These are phyloP conservation scores for Ceratobasidium sp. DNA, from an alignment of 1,284 basidiomycete genomes.

Conservation along the genomic window DNA sequence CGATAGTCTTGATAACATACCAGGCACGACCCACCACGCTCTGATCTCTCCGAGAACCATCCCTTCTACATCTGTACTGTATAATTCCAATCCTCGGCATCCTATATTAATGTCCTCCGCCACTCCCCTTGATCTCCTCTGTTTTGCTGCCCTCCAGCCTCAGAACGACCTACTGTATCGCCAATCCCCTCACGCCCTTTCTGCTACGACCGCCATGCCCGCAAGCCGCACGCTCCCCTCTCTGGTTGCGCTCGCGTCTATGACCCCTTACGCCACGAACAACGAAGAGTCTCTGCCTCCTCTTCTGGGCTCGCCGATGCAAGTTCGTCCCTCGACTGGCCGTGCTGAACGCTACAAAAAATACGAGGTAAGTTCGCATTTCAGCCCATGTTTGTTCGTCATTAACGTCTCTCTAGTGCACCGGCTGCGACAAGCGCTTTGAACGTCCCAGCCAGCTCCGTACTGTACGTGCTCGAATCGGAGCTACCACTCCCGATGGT, in stretches of 20 bases:
- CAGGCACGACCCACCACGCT: conserved; percentile 35
- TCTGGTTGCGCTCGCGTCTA: conserved; percentile 29
- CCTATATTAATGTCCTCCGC: conserved; percentile 33
- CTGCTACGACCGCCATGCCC: conserved; percentile 29
- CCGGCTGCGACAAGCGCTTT: conserved; percentile 33
- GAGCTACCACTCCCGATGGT: not conserved
- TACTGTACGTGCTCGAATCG: conserved; percentile 14
- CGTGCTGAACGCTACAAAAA: conserved; percentile 34
- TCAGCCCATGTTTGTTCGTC: not conserved
- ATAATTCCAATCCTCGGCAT: conserved; percentile 28
- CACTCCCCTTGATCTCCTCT: conserved; percentile 34
- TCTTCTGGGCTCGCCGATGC: conserved; percentile 28
- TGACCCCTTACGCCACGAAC: conserved; percentile 24
- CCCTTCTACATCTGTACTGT: conserved; percentile 19
- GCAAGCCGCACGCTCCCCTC: conserved; percentile 33
- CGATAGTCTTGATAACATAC: conserved; percentile 35
- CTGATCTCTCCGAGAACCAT: conserved; percentile 34
- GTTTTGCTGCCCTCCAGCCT: conserved; percentile 35
- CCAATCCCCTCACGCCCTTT: not conserved
- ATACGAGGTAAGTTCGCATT: conserved; percentile 33
- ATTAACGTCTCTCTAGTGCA: conserved; percentile 19
- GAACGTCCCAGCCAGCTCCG: conserved; percentile 32
- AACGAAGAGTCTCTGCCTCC: conserved; percentile 31
- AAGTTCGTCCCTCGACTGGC: conserved; percentile 29
- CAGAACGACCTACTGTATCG: conserved; percentile 25